Evolutionary conservation across 306 rosid genomes (phyloP), one percentile per base, ranked within the genome.

Genomic region (Begonia masoniana): DNA sequence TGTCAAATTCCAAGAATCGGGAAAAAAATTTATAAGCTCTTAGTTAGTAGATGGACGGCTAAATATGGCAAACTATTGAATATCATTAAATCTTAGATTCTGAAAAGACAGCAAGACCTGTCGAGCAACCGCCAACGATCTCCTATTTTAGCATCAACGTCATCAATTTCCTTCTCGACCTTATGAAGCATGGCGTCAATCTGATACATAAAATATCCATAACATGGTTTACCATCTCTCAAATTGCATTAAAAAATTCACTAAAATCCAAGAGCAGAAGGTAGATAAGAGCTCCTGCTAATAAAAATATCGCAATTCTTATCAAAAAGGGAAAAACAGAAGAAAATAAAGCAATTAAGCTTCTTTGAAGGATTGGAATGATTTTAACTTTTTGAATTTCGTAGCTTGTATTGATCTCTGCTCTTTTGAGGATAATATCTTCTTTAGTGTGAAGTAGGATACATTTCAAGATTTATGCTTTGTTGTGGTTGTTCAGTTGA

Each of bases 91-190:
- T 2, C 39, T 31, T 5, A 31, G 36, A 6, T 26, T 26, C 36
- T 26, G 36, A 26, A 50, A n/a, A 16, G 17, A 6, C 16, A 42
- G 23, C 13, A 13, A 59, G 13, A 91, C 97, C 96, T 91, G 77
- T 91, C 97, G 46, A 91, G 83, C 50, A 91, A 72, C 69, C 71
- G 84, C 88, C 85, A 91, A 12, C 81, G 67, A 52, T 91, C 88
- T 53, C 97, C 97, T 39, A 91, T 91, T 72, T 91, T 67, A 10
- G 95, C 96, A 77, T 91, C 97, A 54, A 85, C 97, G 35, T 85
- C 88, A 73, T 85, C 96, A 54, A 91, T 91, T 79, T 85, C 97
- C 92, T 83, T 85, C 69, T 85, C 97, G 53, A 85, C 94, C 73
- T 85, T 85, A 51, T 91, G 97, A 67, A 85, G 97, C 96, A 91